These are phyloP conservation scores for Chaetomium sp. DNA, from an alignment of 2,329 filamentous ascomycete species.

Conservation along the genomic window DNA sequence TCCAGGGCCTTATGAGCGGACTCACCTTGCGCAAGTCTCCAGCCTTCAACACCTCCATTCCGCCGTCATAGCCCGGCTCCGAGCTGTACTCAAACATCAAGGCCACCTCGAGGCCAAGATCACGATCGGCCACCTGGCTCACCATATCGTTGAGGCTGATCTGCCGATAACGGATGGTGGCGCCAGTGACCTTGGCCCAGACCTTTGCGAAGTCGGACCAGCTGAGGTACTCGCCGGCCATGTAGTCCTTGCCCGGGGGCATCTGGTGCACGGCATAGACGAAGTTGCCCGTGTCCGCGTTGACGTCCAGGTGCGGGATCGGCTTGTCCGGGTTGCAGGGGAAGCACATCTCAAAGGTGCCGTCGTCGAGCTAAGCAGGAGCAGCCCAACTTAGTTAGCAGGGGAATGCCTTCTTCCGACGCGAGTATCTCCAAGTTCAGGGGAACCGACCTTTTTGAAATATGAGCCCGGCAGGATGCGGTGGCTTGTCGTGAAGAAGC, in stretches of 20 bases:
- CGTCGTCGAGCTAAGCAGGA: conserved; percentile 42
- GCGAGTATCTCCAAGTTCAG: neutral
- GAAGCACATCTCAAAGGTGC: conserved; percentile 52
- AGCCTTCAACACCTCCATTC: conserved; percentile 46
- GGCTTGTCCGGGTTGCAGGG: conserved; percentile 44
- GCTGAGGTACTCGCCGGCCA: conserved; percentile 50
- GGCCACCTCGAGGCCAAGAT: conserved; percentile 48
- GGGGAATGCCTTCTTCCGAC: neutral
- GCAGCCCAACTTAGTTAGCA: neutral
- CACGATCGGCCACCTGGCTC: conserved; percentile 41
- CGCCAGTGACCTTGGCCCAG: conserved; percentile 45
- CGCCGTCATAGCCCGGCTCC: conserved; percentile 54
- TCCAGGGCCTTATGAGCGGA: neutral
- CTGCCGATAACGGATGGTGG: conserved; percentile 44
- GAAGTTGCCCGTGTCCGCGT: conserved; percentile 51
- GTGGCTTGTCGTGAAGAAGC: conserved; percentile 53
- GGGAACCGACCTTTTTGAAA: conserved; percentile 46
- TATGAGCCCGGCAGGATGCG: conserved; percentile 50
- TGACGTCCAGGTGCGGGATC: conserved; percentile 51
- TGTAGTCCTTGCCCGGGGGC: conserved; percentile 52
- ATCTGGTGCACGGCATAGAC: conserved; percentile 53
- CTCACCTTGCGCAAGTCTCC: conserved; percentile 49
- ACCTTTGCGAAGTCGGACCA: conserved; percentile 50
- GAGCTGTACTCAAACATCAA: conserved; percentile 52
- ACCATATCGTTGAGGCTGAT: conserved; percentile 47